Conservation (phyloP, 1,284 basidiomycete genomes). For the Malassezia vespertilionis region DNA sequence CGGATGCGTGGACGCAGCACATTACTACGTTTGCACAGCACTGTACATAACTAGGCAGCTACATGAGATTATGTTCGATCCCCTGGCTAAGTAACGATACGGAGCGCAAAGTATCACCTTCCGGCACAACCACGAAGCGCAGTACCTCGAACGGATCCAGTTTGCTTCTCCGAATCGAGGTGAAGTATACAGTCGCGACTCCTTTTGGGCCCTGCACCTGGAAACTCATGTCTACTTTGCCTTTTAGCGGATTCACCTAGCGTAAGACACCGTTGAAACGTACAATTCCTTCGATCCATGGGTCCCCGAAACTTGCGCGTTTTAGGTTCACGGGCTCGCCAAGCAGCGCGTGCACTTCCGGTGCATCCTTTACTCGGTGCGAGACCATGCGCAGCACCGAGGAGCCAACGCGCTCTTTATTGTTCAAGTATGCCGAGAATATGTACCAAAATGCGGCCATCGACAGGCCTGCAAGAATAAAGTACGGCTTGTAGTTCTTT, state of each 20-base stretch:
- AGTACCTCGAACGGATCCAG: conserved; percentile 28
- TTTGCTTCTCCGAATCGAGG: conserved; percentile 24
- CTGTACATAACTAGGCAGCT: conserved; percentile 3
- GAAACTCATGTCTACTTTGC: conserved; percentile 32
- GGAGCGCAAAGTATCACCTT: conserved; percentile 15
- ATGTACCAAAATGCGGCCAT: conserved; percentile 21
- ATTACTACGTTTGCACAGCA: conserved; percentile 5
- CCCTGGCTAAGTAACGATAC: conserved; percentile 6
- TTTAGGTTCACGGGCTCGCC: conserved; percentile 17
- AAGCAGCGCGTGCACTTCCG: conserved; percentile 17
- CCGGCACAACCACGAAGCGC: conserved; percentile 28
- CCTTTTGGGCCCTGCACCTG: conserved; percentile 20
- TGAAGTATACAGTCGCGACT: conserved; percentile 32
- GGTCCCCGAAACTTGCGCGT: conserved; percentile 15
- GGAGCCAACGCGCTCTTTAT: conserved; percentile 30
- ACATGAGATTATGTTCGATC: not conserved
- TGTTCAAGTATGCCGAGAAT: conserved; percentile 31
- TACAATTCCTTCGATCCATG: conserved; percentile 24
- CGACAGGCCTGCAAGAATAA: conserved; percentile 6
- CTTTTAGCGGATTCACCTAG: conserved; percentile 35
- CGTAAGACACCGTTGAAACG: not conserved
- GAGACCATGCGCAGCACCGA: conserved; percentile 31
- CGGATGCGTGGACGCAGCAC: conserved; percentile 7
- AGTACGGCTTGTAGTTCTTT: conserved; percentile 10
- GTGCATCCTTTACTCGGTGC: conserved; percentile 20